Evolutionary conservation across 2,329 filamentous ascomycete genomes (phyloP).

Genomic region (Emydomyces testavorans): DNA sequence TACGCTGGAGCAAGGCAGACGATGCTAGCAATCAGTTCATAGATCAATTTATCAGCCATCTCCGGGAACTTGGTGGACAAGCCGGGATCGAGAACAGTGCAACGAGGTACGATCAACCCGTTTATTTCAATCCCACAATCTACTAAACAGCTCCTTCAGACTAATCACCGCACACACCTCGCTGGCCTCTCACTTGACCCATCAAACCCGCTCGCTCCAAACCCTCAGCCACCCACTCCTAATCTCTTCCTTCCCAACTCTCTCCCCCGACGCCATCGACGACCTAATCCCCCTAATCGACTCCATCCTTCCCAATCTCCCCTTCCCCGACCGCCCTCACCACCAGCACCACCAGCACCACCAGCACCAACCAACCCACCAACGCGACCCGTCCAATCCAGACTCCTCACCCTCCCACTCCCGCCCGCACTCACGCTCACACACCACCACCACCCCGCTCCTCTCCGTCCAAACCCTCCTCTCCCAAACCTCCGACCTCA

Average conservation of each 20-base stretch:
- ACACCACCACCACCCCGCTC: constrained; percentile 38
- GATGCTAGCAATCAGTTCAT: constrained; percentile 45
- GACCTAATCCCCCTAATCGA: constrained; percentile 47
- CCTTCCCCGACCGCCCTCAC: constrained; percentile 38
- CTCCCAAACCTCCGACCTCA: constrained; percentile 58
- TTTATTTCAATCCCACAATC: not conserved
- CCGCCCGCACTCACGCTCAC: constrained; percentile 14
- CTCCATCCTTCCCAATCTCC: constrained; percentile 43
- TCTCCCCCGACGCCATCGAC: constrained; percentile 45
- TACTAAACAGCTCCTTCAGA: constrained; percentile 26
- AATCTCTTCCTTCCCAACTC: constrained; percentile 45
- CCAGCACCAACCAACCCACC: constrained; percentile 20
- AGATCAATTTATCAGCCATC: constrained; percentile 39
- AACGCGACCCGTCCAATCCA: constrained; percentile 16
- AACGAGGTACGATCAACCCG: constrained; percentile 37
- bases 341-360: no score
- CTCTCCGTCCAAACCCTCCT: constrained; percentile 58
- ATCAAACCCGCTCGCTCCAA: constrained; percentile 50
- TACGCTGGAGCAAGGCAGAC: constrained; percentile 42
- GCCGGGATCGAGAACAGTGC: constrained; percentile 46
- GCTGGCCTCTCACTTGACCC: constrained; percentile 47
- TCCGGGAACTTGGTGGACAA: constrained; percentile 46
- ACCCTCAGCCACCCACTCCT: constrained; percentile 48
- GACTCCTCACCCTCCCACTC: not conserved
- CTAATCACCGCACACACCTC: constrained; percentile 49